Conservation (phyloP, 345 rosid genomes). For the Reutealis trisperma region DNA sequence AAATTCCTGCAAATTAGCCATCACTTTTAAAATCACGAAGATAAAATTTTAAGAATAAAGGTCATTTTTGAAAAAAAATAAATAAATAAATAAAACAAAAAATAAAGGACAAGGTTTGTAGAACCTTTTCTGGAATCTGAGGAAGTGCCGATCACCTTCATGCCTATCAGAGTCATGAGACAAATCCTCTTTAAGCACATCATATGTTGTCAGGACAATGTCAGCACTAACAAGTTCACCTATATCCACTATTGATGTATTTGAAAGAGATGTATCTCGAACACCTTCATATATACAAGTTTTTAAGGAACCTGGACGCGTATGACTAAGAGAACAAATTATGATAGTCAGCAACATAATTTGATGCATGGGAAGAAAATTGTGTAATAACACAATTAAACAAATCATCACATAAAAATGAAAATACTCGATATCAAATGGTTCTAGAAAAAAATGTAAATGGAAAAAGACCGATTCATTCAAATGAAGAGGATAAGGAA, state of each 20-base stretch:
- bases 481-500: not conserved
- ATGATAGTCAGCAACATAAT: slow-evolving; percentile 21
- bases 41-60: not conserved
- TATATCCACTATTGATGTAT: slow-evolving; percentile 51
- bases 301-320: slow-evolving; percentile 76
- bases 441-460: not conserved
- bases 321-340: slow-evolving; percentile 59
- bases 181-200: slow-evolving; percentile 94
- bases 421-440: slow-evolving; percentile 5
- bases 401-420: slow-evolving; percentile 17
- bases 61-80: slow-evolving; percentile 3
- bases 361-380: slow-evolving; percentile 20
- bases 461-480: not conserved
- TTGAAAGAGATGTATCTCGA: slow-evolving; percentile 61
- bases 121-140: slow-evolving; percentile 94
- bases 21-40: too few relatives aligned
- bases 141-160: slow-evolving; percentile 81
- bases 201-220: slow-evolving; percentile 87
- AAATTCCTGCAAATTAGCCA: not conserved
- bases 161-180: slow-evolving; percentile 93
- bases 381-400: not conserved
- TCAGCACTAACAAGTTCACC: slow-evolving; percentile 70
- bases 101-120: slow-evolving; percentile 20
- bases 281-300: slow-evolving; percentile 83
- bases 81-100: too few relatives aligned